phyloP scores from a whole-genome alignment of 805 yeast genomes.

The Kockiozyma suomiensis region DNA sequence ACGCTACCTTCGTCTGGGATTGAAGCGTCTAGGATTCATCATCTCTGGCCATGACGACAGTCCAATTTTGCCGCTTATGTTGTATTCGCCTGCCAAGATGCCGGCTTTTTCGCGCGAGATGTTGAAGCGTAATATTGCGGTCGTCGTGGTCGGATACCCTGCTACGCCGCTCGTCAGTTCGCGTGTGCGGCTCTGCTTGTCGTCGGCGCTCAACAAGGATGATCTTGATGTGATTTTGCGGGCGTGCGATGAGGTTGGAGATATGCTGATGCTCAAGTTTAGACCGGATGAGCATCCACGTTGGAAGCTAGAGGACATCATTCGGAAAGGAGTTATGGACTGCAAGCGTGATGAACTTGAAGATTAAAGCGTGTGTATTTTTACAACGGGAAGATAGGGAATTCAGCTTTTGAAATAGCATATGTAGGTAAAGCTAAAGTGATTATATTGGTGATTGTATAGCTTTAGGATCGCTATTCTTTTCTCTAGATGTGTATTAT shows the following conservation, averaged over 20 bases:
- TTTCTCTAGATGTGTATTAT: too few species aligned
- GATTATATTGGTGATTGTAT: too few species aligned
- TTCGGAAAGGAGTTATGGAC: slow-evolving; percentile 71
- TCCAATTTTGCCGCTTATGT: slow-evolving; percentile 87
- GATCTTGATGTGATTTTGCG: slow-evolving; percentile 82
- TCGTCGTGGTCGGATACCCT: slow-evolving; percentile 96
- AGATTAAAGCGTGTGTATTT: neutral
- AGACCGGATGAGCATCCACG: slow-evolving; percentile 68
- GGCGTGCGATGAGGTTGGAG: slow-evolving; percentile 77
- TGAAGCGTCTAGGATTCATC: slow-evolving; percentile 89
- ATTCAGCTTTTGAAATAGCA: neutral
- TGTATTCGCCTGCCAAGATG: slow-evolving; percentile 92
- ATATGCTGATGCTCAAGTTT: slow-evolving; percentile 69
- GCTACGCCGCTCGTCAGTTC: slow-evolving; percentile 92
- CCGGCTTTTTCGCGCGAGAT: slow-evolving; percentile 86
- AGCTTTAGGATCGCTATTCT: too few species aligned
- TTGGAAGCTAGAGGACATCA: slow-evolving; percentile 77
- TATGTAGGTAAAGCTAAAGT: too few species aligned
- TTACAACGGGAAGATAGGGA: neutral
- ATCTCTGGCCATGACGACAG: slow-evolving; percentile 95
- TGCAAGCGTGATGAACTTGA: slow-evolving; percentile 28
- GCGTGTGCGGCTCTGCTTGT: slow-evolving; percentile 89
- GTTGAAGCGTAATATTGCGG: slow-evolving; percentile 79
- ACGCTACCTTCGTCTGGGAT: slow-evolving; percentile 85
- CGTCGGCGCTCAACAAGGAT: slow-evolving; percentile 88